Percentiles rank a stretch among this genome's conserved stretches.
phyloP scores from a whole-genome alignment of 495 filamentous ascomycete genomes.

The Neurospora sp. region DNA sequence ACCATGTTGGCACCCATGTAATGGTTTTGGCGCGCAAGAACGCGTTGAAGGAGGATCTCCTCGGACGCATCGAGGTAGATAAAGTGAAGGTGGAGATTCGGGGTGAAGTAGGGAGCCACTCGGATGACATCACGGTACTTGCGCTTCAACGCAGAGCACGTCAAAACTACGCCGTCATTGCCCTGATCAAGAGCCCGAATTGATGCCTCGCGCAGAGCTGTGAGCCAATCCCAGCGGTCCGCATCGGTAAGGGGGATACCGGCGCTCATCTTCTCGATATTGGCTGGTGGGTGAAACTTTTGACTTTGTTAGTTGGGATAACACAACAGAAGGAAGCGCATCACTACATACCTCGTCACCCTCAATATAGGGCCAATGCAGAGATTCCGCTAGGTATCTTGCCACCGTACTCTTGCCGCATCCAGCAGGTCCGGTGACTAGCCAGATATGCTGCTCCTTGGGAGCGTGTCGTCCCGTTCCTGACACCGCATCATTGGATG shows the following conservation, averaged over 20 bases:
- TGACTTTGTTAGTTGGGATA: constrained; percentile 7
- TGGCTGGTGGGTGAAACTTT: constrained; percentile 75
- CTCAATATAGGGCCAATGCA: constrained; percentile 79
- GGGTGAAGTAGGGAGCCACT: constrained; percentile 68
- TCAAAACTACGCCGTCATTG: constrained; percentile 75
- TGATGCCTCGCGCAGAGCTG: constrained; percentile 72
- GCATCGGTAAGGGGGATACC: constrained; percentile 84
- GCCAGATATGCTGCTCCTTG: constrained; percentile 75
- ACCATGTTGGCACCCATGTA: constrained; percentile 99
- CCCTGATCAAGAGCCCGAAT: constrained; percentile 49
- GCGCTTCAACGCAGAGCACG: constrained; percentile 91
- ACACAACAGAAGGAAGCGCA: constrained; percentile 1
- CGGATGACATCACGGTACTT: constrained; percentile 98
- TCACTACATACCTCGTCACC: constrained; percentile 76
- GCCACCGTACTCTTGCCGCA: constrained; percentile 95
- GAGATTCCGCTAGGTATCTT: constrained; percentile 57
- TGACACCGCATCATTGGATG: constrained; percentile 18
- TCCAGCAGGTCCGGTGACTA: constrained; percentile 94
- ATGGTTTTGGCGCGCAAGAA: constrained; percentile 64
- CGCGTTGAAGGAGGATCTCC: constrained; percentile 62
- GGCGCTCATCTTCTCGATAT: constrained; percentile 88
- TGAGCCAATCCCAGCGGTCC: constrained; percentile 98
- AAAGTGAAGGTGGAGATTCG: constrained; percentile 77
- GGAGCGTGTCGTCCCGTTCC: constrained; percentile 13
- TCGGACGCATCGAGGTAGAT: constrained; percentile 79